Conservation (phyloP, 768 basidiomycete species). For the Kwoniella sp. region DNA sequence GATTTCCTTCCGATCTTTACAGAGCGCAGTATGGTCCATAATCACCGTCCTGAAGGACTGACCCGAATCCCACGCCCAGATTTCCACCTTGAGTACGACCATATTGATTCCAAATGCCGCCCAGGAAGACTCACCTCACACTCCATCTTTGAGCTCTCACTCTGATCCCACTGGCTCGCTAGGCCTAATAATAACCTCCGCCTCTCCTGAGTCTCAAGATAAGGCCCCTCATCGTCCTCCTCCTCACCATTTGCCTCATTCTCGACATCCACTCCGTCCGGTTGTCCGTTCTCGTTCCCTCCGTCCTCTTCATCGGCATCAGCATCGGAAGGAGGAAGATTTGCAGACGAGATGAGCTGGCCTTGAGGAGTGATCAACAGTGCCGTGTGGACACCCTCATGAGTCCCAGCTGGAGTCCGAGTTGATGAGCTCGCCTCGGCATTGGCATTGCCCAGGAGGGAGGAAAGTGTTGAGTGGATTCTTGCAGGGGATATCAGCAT, state of each 20-base stretch:
- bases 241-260: constrained; percentile 17
- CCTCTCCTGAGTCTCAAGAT: constrained; percentile 44
- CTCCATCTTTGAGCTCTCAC: constrained; percentile 39
- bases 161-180: constrained; percentile 44
- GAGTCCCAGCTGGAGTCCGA: not conserved
- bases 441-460: constrained; percentile 5
- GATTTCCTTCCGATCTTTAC: too few relatives aligned
- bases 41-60: too few relatives aligned
- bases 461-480: constrained; percentile 21
- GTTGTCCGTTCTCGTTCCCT: constrained; percentile 14
- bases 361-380: constrained; percentile 43
- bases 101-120: too few relatives aligned
- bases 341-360: constrained; percentile 33
- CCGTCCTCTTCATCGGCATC: constrained; percentile 36
- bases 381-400: constrained; percentile 36
- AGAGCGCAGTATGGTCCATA: too few relatives aligned
- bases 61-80: too few relatives aligned
- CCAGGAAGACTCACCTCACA: constrained; percentile 52
- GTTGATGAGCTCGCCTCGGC: not conserved
- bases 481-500: constrained; percentile 35
- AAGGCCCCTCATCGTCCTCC: constrained; percentile 43
- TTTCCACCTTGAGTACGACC: too few relatives aligned
- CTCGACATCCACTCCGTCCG: not conserved
- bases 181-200: constrained; percentile 41
- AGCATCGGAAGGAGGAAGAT: constrained; percentile 12